Conservation (phyloP, 2,329 filamentous ascomycete species). For the Davidsoniella australis region DNA sequence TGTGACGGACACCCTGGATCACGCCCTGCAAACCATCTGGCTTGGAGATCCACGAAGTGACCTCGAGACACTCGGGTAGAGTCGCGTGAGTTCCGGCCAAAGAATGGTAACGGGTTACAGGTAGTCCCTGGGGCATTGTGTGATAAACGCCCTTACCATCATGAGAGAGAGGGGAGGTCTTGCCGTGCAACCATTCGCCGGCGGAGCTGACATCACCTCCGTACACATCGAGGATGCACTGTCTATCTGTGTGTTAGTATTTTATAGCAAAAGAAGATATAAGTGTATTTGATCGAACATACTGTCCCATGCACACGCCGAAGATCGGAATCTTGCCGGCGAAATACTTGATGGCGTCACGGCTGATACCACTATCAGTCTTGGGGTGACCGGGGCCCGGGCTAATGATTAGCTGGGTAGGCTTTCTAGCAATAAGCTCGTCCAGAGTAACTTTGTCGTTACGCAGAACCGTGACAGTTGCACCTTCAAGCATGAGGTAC, state of each 20-base stretch:
- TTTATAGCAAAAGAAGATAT: not conserved
- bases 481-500: conserved; percentile 91
- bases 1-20: conserved; percentile 95
- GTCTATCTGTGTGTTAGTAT: conserved; percentile 28
- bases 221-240: conserved; percentile 91
- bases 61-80: conserved; percentile 68
- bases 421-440: conserved; percentile 65
- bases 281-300: conserved; percentile 20
- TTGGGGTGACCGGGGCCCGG: conserved; percentile 86
- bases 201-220: conserved; percentile 83
- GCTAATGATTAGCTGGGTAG: conserved; percentile 87
- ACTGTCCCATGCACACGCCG: conserved; percentile 98
- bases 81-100: conserved; percentile 82
- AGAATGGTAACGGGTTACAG: conserved; percentile 91
- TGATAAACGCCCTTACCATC: conserved; percentile 85
- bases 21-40: conserved; percentile 65
- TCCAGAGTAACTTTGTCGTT: conserved; percentile 85
- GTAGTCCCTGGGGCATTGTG: conserved; percentile 60
- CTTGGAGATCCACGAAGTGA: conserved; percentile 74
- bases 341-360: conserved; percentile 79
- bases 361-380: conserved; percentile 84
- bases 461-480: conserved; percentile 71
- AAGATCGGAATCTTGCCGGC: conserved; percentile 87
- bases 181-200: conserved; percentile 91
- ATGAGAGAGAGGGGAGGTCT: conserved; percentile 80